Conservation (phyloP, 176 grass and related monocot genomes). For the Miscanthus lutarioriparius region DNA sequence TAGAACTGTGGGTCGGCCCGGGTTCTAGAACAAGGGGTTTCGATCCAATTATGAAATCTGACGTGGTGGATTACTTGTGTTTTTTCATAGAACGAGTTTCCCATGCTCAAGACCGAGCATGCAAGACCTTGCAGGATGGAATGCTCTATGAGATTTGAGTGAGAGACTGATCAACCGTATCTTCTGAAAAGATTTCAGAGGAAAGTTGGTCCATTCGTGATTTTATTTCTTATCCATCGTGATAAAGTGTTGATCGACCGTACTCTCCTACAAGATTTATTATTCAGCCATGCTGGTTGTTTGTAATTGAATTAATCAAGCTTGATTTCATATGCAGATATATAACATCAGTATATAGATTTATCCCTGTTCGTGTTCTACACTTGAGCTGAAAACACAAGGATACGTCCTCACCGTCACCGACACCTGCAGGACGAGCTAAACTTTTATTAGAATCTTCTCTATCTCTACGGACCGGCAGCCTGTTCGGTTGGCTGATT, state of each 20-base stretch:
- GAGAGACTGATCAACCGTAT: neutral
- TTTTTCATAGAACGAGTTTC: neutral
- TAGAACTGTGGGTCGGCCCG: no score
- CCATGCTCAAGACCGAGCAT: constrained; percentile 37
- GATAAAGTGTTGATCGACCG: no score
- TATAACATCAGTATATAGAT: neutral
- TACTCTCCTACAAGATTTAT: no score
- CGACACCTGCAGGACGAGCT: neutral
- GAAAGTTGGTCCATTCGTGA: neutral
- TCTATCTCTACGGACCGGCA: no score
- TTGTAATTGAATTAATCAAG: neutral
- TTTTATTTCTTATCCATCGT: no score
- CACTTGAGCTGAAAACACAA: neutral
- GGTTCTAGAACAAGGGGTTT: no score
- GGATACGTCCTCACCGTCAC: neutral
- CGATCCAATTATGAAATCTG: no score
- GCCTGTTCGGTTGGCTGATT: no score
- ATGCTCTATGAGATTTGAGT: constrained; percentile 41
- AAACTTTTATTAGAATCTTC: neutral
- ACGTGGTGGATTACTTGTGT: no score
- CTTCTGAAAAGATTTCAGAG: neutral
- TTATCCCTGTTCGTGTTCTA: neutral
- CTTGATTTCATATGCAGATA: neutral
- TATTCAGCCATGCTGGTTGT: no score
- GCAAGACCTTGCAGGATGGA: constrained; percentile 47